These are phyloP conservation scores for Takashimella tepidaria DNA, from an alignment of 1,284 basidiomycete species.

Conservation along the genomic window DNA sequence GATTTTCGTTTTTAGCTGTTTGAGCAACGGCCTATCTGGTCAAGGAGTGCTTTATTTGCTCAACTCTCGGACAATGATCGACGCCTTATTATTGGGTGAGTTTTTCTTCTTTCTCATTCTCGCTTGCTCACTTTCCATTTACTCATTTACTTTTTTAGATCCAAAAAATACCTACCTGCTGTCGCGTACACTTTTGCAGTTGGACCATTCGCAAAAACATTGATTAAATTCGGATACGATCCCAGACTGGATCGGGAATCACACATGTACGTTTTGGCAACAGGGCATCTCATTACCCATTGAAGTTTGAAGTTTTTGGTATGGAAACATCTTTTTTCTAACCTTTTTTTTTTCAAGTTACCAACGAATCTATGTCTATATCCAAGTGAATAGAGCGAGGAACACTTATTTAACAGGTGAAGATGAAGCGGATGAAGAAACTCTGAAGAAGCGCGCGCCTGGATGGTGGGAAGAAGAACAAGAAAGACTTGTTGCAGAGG, in stretches of 20 bases:
- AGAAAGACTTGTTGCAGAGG: slow-evolving; percentile 21
- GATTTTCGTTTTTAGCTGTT: slow-evolving; percentile 50
- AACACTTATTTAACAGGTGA: slow-evolving; percentile 29
- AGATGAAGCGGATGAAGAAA: slow-evolving; percentile 20
- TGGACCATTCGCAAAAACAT: slow-evolving; percentile 87
- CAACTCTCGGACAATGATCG: slow-evolving; percentile 61
- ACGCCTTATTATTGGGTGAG: slow-evolving; percentile 12
- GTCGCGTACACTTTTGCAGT: slow-evolving; percentile 79
- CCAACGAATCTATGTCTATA: slow-evolving; percentile 69
- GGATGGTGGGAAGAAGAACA: slow-evolving; percentile 39
- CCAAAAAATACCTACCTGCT: slow-evolving; percentile 50
- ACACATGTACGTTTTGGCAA: slow-evolving; percentile 69
- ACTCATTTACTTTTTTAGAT: too few relatives aligned
- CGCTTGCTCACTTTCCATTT: too few relatives aligned
- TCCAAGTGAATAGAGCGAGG: slow-evolving; percentile 19
- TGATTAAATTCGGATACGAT: slow-evolving; percentile 84
- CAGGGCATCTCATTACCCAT: too few relatives aligned
- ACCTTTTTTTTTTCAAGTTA: too few relatives aligned
- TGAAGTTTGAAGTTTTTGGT: too few relatives aligned
- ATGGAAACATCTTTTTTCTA: too few relatives aligned
- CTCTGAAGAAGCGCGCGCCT: slow-evolving; percentile 13
- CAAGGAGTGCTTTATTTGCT: slow-evolving; percentile 72
- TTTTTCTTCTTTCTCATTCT: too few relatives aligned
- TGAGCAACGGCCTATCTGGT: slow-evolving; percentile 78
- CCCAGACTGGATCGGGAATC: slow-evolving; percentile 66